A percentile compares a stretch with the other conserved stretches of the same genome.
phyloP scores from a whole-genome alignment of 306 rosid genomes.

The Vigna unguiculata region DNA sequence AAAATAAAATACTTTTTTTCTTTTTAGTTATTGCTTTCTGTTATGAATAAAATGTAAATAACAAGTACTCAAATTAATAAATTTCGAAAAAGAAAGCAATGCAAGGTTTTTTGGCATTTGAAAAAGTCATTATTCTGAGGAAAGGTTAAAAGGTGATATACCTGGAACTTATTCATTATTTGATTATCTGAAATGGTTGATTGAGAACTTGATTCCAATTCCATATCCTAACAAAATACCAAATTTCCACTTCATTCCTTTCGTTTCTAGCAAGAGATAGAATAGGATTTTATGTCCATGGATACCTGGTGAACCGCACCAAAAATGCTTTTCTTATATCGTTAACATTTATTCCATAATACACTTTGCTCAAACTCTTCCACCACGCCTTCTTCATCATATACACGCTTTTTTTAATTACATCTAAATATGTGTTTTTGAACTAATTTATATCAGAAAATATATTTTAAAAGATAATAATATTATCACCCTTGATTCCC shows the following conservation, averaged over 20 bases:
- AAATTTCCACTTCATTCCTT: not conserved
- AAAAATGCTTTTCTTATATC: not conserved
- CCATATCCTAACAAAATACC: not conserved
- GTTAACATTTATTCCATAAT: not conserved
- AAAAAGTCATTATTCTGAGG: not conserved
- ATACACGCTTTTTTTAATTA: no score
- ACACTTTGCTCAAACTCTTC: not conserved
- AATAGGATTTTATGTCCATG: constrained; percentile 1
- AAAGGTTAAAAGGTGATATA: not conserved
- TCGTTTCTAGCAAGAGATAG: not conserved
- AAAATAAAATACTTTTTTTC: no score
- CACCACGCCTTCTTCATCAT: not conserved
- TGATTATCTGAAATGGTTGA: not conserved
- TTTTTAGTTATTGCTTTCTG: not conserved
- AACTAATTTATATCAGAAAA: no score
- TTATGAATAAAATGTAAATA: not conserved
- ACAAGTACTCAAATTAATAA: not conserved
- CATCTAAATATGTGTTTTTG: no score
- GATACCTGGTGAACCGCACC: not conserved
- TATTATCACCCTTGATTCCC: no score
- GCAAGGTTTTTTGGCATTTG: not conserved
- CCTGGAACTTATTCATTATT: not conserved
- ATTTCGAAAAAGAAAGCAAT: not conserved
- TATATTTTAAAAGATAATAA: no score
- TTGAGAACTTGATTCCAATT: constrained; percentile 33